Conservation (phyloP, 1,284 basidiomycete genomes). For the Anthracocystis setariae region DNA sequence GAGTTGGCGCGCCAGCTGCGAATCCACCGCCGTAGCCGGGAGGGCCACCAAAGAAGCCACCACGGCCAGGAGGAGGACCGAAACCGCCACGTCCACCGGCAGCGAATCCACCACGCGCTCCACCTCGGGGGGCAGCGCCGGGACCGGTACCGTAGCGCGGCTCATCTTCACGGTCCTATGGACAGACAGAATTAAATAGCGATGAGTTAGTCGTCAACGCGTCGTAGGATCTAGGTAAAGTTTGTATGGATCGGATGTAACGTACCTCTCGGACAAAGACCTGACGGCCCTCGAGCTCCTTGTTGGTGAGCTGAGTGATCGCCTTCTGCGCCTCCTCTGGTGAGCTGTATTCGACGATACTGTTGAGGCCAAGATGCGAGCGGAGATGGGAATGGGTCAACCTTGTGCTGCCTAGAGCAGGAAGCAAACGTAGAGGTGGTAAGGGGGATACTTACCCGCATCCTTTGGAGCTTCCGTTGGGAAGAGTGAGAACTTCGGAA, state of each 20-base stretch:
- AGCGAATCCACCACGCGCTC: constrained; percentile 72
- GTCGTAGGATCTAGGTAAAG: no score
- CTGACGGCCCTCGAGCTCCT: constrained; percentile 84
- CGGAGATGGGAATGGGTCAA: background rate
- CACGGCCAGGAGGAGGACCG: constrained; percentile 47
- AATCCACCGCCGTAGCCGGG: constrained; percentile 37
- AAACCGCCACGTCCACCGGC: constrained; percentile 42
- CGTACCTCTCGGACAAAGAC: constrained; percentile 94
- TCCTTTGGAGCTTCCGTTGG: constrained; percentile 94
- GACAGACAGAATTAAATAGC: background rate
- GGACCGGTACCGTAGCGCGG: constrained; percentile 89
- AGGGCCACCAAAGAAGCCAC: constrained; percentile 46
- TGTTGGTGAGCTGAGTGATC: constrained; percentile 72
- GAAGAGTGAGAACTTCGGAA: constrained; percentile 96
- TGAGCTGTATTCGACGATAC: constrained; percentile 59
- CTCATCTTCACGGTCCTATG: constrained; percentile 91
- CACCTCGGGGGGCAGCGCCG: constrained; percentile 70
- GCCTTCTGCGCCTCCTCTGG: constrained; percentile 59
- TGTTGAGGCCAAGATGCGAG: constrained; percentile 11
- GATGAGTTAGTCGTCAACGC: constrained; percentile 5
- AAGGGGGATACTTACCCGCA: constrained; percentile 71
- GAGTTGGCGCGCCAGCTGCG: constrained; percentile 69
- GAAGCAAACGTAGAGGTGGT: background rate
- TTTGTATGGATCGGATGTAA: background rate
- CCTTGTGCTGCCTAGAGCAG: background rate